Base-by-base conservation (phyloP, 2,329 filamentous ascomycete species). In the Fusarium caatingaense region DNA sequence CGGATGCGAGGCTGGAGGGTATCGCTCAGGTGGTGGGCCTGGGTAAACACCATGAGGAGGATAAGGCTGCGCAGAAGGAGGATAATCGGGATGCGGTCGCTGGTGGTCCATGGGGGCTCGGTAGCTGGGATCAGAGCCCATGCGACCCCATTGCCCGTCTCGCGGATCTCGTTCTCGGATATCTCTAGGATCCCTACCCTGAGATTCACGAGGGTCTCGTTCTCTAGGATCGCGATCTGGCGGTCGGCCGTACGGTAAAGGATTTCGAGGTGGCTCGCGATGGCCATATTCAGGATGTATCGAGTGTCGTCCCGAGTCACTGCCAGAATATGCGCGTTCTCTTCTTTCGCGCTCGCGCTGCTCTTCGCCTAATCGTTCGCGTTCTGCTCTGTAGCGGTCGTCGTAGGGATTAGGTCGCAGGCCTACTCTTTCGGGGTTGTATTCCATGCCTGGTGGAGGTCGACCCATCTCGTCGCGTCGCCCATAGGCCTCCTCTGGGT, bases 341-440 rank as follows among this genome's bases (percentile, higher is more conserved):
- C 83, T 79, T 21, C 80, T 79, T 60, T 84, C 82, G 11, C 82
- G 76, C 49, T 84, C 82, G 10, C 82, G 77, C 45, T 80, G 76
- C 41, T 86, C 77, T 46, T 84, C 84, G 58, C 81, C 78, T 56
- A 82, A 80, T 28, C 83, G 80, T 50, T 87, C 85, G 46, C 82
- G 80, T 56, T 86, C 85, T 16, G 80, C 77, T 59, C 85, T 80
- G 58, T 83, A 88, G 45, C 86, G 84, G 21, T 88, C 86, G 60
- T 90, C 87, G 68, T 85, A 88, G 4, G 77, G 75, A 54, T 78
- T 78, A 6, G 79, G 76, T 49, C 86, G 83, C 16, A 83, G 72
- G 4, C 81, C 79, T 15, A 81, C 79, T 55, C 85, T 82, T 47
- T 89, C 87, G 0, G 83, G 82, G 64, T 86, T 86, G 72, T 88